These are phyloP conservation scores for Mucor mucedo DNA, from an alignment of 371 early-diverging fungal genomes.

Conservation along the genomic window DNA sequence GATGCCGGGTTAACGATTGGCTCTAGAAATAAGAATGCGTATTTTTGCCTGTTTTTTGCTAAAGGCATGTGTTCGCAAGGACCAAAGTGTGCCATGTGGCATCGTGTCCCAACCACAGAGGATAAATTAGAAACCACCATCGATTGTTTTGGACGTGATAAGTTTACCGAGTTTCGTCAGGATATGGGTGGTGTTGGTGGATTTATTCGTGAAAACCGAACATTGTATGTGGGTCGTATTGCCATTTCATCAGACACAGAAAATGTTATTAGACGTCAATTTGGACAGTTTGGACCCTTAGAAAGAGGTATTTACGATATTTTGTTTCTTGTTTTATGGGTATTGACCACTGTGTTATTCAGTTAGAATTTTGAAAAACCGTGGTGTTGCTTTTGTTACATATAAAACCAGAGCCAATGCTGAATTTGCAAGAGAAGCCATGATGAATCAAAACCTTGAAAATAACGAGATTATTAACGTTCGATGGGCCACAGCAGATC, in stretches of 20 bases:
- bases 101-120: constrained; percentile 72
- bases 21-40: constrained; percentile 60
- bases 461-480: constrained; percentile 61
- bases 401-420: constrained; percentile 74
- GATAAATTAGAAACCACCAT: constrained; percentile 71
- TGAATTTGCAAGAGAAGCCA: constrained; percentile 91
- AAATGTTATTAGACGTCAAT: constrained; percentile 68
- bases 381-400: constrained; percentile 84
- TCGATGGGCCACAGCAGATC: constrained; percentile 87
- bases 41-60: constrained; percentile 86
- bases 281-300: constrained; percentile 81
- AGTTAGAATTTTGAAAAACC: constrained; percentile 64
- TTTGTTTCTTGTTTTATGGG: not conserved
- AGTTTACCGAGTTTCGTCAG: constrained; percentile 74
- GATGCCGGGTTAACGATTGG: constrained; percentile 83
- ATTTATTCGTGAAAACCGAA: constrained; percentile 74
- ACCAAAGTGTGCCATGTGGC: constrained; percentile 73
- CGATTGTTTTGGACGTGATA: constrained; percentile 87
- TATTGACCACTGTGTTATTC: not conserved
- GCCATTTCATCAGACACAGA: constrained; percentile 63
- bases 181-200: constrained; percentile 92
- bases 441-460: constrained; percentile 84
- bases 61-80: constrained; percentile 84
- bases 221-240: constrained; percentile 83
- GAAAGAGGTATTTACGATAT: constrained; percentile 58